Base-by-base conservation (phyloP, 495 filamentous ascomycete genomes). In the Cercophora scortea region DNA sequence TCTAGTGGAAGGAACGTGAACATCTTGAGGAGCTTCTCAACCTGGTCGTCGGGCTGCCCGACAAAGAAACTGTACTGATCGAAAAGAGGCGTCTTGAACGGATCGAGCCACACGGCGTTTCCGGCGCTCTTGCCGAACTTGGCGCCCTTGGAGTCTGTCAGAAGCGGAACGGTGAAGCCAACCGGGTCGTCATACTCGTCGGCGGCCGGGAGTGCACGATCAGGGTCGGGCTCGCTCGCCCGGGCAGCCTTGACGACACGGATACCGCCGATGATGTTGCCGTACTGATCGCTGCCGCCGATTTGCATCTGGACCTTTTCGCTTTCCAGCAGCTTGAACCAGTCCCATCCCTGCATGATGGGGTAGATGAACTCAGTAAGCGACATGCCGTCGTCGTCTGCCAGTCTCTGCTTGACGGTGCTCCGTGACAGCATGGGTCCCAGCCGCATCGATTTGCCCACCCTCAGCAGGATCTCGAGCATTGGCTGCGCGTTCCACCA, bases 51-150 rank as follows among this genome's bases (percentile, higher is more conserved):
- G 0, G 90, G 73, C 0, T 83, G 86, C n/a, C 86, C 79, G 33
- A 95, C 74, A 52, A 96, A 93, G 74, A 88, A 97, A 25, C 75
- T 73, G 66, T 97, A 97, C 3, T 97, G 75, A 52, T 96, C 88
- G 57, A 91, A 97, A 0, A 81, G 68, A 18, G 78, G 82, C 0
- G 92, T 96, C 78, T 87, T 79, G 56, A 82, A 82, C 48, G 70
- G 76, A 65, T 96, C 89, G 3, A 99, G 80, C 93, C 93, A 97
- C 17, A 99, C 71, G 2, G 94, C 91, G 65, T 96, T 97, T 12
- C 90, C 92, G 15, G 90, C 86, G 49, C 86, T 94, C 68, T 99
- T 99, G 15, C 93, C 93, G 62, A 97, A 90, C 68, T 99, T 99
- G 61, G 79, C 81, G 4, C 94, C 94, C 3, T 83, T 80, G 2